phyloP scores from a whole-genome alignment of 768 basidiomycete genomes.

The Mycena filopes region DNA sequence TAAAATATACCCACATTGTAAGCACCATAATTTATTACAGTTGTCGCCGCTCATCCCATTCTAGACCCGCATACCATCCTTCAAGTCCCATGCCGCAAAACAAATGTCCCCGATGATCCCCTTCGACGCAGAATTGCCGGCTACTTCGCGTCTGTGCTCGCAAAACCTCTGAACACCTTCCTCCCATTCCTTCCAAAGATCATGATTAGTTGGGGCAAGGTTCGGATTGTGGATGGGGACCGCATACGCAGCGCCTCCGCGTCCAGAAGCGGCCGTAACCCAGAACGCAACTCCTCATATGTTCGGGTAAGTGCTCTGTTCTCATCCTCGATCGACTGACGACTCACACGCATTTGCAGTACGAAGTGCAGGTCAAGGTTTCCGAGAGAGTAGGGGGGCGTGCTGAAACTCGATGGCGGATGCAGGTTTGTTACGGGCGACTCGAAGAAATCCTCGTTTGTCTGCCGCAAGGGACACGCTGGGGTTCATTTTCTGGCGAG shows the following conservation, averaged over 20 bases:
- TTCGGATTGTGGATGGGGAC: slow-evolving; percentile 40
- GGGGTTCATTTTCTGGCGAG: slow-evolving; percentile 10
- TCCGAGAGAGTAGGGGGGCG: neutral
- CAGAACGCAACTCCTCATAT: slow-evolving; percentile 16
- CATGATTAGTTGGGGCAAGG: slow-evolving; percentile 40
- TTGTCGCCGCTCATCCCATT: no score
- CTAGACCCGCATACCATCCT: slow-evolving; percentile 36
- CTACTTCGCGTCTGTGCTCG: slow-evolving; percentile 32
- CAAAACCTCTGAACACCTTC: slow-evolving; percentile 1
- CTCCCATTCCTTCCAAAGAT: slow-evolving; percentile 19
- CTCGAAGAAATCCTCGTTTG: slow-evolving; percentile 33
- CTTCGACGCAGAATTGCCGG: slow-evolving; percentile 26
- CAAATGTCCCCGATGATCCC: slow-evolving; percentile 15
- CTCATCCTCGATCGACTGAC: neutral
- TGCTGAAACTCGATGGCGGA: neutral
- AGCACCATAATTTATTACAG: slow-evolving; percentile 19
- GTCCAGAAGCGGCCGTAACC: neutral
- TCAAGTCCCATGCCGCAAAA: slow-evolving; percentile 21
- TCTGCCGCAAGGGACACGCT: slow-evolving; percentile 16
- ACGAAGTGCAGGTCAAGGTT: slow-evolving; percentile 26
- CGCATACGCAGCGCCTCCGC: slow-evolving; percentile 24
- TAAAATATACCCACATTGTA: slow-evolving; percentile 36
- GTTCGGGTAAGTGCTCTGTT: slow-evolving; percentile 30
- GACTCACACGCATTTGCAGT: slow-evolving; percentile 3
- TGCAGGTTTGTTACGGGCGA: slow-evolving; percentile 29